A percentile compares a stretch with the other conserved stretches of the same genome.
phyloP scores from a whole-genome alignment of 495 filamentous ascomycete genomes.

The Apodospora peruviana region DNA sequence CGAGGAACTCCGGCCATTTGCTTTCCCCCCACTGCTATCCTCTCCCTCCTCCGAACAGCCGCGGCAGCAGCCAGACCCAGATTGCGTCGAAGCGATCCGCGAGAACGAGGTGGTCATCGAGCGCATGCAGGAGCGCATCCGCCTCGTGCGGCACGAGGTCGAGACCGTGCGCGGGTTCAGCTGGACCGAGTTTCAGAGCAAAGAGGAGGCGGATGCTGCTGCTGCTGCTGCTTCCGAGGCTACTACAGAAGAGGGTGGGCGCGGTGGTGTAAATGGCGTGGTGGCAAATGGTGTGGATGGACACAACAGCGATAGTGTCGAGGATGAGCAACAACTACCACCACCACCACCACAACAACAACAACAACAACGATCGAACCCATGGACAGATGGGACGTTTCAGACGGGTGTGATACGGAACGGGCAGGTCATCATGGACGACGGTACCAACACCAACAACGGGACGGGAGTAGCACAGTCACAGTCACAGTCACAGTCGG shows the following conservation, averaged over 20 bases:
- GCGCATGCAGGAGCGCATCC: constrained; percentile 68
- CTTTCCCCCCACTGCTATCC: constrained; percentile 22
- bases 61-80: constrained; percentile 45
- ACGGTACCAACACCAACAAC: not conserved
- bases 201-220: constrained; percentile 27
- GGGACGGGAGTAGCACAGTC: too few relatives aligned
- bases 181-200: constrained; percentile 57
- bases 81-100: constrained; percentile 61
- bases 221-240: constrained; percentile 11
- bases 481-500: too few relatives aligned
- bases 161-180: constrained; percentile 65
- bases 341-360: not conserved
- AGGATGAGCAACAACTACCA: constrained; percentile 5
- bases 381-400: constrained; percentile 52
- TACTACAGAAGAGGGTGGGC: not conserved
- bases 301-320: constrained; percentile 5
- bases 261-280: constrained; percentile 2
- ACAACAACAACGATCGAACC: constrained; percentile 3
- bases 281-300: constrained; percentile 4
- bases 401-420: constrained; percentile 42
- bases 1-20: constrained; percentile 60
- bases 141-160: constrained; percentile 64
- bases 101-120: constrained; percentile 74
- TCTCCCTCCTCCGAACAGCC: constrained; percentile 26
- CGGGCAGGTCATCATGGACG: constrained; percentile 34